Evolutionary conservation across 768 basidiomycete genomes (phyloP).

Genomic region (Hydnum rufescens): DNA sequence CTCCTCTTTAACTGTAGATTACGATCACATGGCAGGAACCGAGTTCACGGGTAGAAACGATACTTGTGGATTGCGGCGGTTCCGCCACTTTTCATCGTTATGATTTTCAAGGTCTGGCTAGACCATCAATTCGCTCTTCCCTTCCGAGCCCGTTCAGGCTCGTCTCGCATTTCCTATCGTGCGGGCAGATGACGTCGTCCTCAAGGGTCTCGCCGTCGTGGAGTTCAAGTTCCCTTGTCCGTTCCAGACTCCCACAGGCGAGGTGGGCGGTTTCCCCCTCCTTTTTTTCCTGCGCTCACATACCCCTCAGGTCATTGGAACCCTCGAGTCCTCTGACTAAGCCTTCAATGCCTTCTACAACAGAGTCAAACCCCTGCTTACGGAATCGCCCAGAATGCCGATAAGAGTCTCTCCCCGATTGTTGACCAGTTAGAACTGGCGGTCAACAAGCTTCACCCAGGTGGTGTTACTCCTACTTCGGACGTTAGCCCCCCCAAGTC

Average conservation of each 20-base stretch:
- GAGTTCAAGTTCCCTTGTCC: conserved; percentile 56
- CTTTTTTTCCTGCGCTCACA: no score
- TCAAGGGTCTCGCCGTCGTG: conserved; percentile 56
- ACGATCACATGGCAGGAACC: no score
- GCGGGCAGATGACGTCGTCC: conserved; percentile 42
- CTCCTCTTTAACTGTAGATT: conserved; percentile 1
- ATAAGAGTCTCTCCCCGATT: conserved; percentile 43
- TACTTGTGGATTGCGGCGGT: conserved; percentile 60
- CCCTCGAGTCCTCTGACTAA: conserved; percentile 36
- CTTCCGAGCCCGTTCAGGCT: conserved; percentile 43
- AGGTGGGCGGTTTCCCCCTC: no score
- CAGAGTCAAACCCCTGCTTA: conserved; percentile 6
- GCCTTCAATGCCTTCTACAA: conserved; percentile 45
- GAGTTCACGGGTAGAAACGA: conserved; percentile 45
- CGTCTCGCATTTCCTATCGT: conserved; percentile 43
- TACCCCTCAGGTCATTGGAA: no score
- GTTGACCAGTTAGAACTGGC: conserved; percentile 50
- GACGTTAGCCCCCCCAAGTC: no score
- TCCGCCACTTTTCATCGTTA: conserved; percentile 66
- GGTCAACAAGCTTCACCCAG: conserved; percentile 19
- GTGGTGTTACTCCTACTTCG: conserved; percentile 14
- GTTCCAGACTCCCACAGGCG: conserved; percentile 54
- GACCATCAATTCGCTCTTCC: no score
- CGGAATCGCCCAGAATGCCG: neutral
- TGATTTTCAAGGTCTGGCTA: conserved; percentile 73